These are phyloP conservation scores for Lichenothelia convexa DNA, from an alignment of 495 filamentous ascomycete species.

Conservation along the genomic window DNA sequence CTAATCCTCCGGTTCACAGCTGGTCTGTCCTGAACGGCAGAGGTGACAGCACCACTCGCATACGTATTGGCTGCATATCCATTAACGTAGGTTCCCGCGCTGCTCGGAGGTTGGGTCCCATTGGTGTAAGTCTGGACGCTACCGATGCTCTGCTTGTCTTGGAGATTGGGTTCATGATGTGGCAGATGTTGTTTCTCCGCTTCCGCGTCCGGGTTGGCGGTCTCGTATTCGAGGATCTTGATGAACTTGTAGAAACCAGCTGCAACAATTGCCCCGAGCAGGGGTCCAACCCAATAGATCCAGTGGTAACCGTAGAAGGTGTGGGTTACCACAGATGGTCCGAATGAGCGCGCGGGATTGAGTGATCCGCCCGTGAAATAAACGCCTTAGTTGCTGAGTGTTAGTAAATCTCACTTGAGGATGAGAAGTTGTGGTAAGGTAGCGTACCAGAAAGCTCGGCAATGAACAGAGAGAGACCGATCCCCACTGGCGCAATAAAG, in stretches of 20 bases:
- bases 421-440: background rate
- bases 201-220: constrained; percentile 9
- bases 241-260: constrained; percentile 46
- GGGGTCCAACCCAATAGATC: constrained; percentile 28
- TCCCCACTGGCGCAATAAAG: constrained; percentile 59
- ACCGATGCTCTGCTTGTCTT: background rate
- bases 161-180: background rate
- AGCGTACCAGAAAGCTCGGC: constrained; percentile 25
- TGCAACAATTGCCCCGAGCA: constrained; percentile 18
- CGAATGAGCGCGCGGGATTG: constrained; percentile 56
- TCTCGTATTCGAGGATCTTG: constrained; percentile 23
- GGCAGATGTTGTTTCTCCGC: background rate
- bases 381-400: constrained; percentile 24
- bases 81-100: background rate
- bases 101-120: background rate
- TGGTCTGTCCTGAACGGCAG: background rate
- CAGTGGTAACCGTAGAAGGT: constrained; percentile 50
- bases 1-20: background rate
- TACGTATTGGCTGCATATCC: background rate
- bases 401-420: background rate
- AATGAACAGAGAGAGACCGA: constrained; percentile 56
- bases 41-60: background rate
- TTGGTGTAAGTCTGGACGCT: background rate
- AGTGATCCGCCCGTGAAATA: constrained; percentile 57
- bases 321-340: constrained; percentile 44